These are phyloP conservation scores for Mallotus repandus DNA, from an alignment of 441 rosid species.

Conservation along the genomic window DNA sequence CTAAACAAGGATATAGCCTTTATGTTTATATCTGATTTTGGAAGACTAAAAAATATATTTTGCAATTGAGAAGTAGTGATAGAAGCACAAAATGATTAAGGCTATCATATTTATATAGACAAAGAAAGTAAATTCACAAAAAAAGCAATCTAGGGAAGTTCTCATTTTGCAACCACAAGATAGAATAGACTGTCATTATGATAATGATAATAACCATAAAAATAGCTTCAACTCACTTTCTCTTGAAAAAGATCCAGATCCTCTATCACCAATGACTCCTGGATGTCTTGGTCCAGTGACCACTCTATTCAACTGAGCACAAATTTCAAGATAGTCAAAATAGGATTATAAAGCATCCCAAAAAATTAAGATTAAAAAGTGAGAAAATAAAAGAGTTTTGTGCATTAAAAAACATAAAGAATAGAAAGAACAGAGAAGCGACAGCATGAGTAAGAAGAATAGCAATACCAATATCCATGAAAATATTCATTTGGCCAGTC, in stretches of 20 bases:
- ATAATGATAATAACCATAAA: neutral
- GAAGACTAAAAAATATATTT: neutral
- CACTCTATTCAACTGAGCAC: slow-evolving; percentile 73
- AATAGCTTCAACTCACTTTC: slow-evolving; percentile 68
- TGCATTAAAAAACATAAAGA: neutral
- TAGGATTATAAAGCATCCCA: slow-evolving; percentile 1
- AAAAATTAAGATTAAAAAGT: neutral
- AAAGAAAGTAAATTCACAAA: neutral
- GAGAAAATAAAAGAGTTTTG: neutral
- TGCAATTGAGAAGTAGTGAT: neutral
- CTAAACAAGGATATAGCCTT: neutral
- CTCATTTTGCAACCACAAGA: neutral
- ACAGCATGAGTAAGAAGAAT: neutral
- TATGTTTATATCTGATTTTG: neutral
- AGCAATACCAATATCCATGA: neutral
- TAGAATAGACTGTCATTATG: neutral
- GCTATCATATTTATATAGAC: neutral
- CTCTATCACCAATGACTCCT: slow-evolving; percentile 93
- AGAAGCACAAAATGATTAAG: neutral
- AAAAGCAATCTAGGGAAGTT: slow-evolving; percentile 3
- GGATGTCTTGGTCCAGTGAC: slow-evolving; percentile 88
- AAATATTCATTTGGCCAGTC: neutral
- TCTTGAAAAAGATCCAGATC: slow-evolving; percentile 93
- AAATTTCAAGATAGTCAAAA: slow-evolving; percentile 13
- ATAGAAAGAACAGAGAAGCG: neutral